phyloP scores from a whole-genome alignment of 352 stramenopile species.

The Pythium pectinolyticum region DNA sequence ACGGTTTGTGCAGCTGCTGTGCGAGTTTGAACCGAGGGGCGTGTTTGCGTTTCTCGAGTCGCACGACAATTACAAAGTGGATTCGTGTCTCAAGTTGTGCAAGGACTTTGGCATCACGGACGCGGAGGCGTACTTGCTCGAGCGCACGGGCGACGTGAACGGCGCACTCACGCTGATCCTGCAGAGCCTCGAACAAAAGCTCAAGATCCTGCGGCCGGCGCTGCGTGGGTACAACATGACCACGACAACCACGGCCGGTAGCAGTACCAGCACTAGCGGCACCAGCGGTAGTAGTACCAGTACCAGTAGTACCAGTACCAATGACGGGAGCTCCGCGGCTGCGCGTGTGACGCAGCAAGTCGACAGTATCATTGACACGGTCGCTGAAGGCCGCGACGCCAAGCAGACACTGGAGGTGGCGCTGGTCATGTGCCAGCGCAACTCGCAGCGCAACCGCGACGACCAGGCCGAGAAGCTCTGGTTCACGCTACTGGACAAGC shows the following conservation, averaged over 20 bases:
- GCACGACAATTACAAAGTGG: conserved; percentile 88
- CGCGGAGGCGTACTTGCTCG: conserved; percentile 90
- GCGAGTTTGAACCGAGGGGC: conserved; percentile 71
- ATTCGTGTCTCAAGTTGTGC: conserved; percentile 80
- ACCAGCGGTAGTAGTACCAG: conserved; percentile 24
- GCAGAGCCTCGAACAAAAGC: conserved; percentile 90
- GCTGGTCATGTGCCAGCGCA: conserved; percentile 93
- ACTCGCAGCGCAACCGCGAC: conserved; percentile 82
- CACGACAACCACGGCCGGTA: conserved; percentile 32
- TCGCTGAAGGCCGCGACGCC: conserved; percentile 71
- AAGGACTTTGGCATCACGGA: conserved; percentile 86
- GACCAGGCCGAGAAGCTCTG: conserved; percentile 93
- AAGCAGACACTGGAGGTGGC: conserved; percentile 91
- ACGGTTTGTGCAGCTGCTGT: conserved; percentile 77
- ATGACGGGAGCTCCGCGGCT: too few species aligned
- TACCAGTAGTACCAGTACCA: too few species aligned
- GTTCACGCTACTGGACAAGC: conserved; percentile 94
- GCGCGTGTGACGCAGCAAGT: conserved; percentile 44
- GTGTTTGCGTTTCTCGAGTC: conserved; percentile 83
- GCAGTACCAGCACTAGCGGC: conserved; percentile 12
- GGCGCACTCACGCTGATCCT: conserved; percentile 92
- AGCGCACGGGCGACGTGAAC: conserved; percentile 92
- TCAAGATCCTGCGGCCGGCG: conserved; percentile 89
- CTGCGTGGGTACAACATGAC: conserved; percentile 74
- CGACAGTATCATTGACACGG: conserved; percentile 83